Base-by-base conservation (phyloP, 2,329 filamentous ascomycete species). In the Monilinia aucupariae region DNA sequence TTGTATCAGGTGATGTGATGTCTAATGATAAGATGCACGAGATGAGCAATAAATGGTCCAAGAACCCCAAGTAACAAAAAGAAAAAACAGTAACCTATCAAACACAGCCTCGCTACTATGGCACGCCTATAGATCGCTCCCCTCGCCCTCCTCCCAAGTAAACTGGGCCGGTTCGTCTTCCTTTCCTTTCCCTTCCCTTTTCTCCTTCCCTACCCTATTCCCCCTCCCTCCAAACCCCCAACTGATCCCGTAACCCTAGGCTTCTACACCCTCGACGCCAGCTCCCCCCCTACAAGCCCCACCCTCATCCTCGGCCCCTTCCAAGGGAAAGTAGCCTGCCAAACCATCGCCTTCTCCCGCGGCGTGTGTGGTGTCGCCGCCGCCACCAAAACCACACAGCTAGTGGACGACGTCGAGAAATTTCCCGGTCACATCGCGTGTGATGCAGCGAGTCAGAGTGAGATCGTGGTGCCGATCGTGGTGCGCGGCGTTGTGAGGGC, bases 391-490 rank as follows among this genome's bases (percentile, higher is more conserved):
- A 72, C 76, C 64, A 92, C 89, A 13, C 87, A 90, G 76, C 74
- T 92, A 8, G 82, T 88, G 0, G 76, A 79, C 15, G 86, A 94
- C 73, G 89, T 94, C 9, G 86, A 90, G 50, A 72, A 77, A 59
- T 93, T 93, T 71, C 87, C 88, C 0, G 90, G 89, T 2, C 90
- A 93, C 73, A 92, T 94, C 71, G 89, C 90, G 12, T 93, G 90
- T 73, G 90, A 94, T 74, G 83, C 84, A 4, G 87, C 85, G 63
- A 90, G 85, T 70, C 83, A 79, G 76, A 92, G 90, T 73, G 90
- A 94, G 78, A 87, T 94, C 73, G 90, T 94, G 22, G 90, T 93
- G 55, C 90, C 90, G 2, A 82, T 93, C 65, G 68, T 66, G 67
- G 70, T 58, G 64, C 71, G 68, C 9, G 71, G 67, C 30, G 78